phyloP scores from a whole-genome alignment of 176 grass and related monocot genomes.

The Miscanthus lutarioriparius region DNA sequence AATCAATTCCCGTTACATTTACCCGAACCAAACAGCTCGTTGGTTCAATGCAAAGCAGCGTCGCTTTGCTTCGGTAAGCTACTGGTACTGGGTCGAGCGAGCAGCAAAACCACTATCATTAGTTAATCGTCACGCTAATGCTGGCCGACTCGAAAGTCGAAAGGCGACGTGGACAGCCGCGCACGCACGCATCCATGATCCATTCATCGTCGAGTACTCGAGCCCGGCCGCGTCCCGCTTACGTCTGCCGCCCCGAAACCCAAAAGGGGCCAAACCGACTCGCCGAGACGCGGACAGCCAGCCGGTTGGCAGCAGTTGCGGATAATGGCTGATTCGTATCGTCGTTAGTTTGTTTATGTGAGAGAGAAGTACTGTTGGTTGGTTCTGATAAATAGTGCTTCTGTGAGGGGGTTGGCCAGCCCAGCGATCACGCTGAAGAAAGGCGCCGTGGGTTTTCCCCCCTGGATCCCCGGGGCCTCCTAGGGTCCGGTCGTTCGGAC shows the following conservation, averaged over 20 bases:
- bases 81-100: neutral
- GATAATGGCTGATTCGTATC: too few species aligned
- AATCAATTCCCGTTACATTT: too few species aligned
- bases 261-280: neutral
- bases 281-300: neutral
- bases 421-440: too few species aligned
- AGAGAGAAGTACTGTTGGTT: too few species aligned
- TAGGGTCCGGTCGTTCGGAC: too few species aligned
- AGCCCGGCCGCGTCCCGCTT: neutral
- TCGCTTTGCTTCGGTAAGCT: constrained; percentile 22
- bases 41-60: neutral
- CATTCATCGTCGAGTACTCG: neutral
- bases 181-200: neutral
- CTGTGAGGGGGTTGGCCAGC: too few species aligned
- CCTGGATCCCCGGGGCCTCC: too few species aligned
- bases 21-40: too few species aligned
- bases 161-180: constrained; percentile 47
- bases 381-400: too few species aligned
- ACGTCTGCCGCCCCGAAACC: neutral
- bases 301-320: neutral
- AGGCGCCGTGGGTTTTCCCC: too few species aligned
- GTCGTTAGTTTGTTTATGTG: too few species aligned
- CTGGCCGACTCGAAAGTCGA: constrained; percentile 49
- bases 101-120: constrained; percentile 12
- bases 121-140: constrained; percentile 41